Evolutionary conservation across 192 early-diverging fungal genomes (phyloP).

Genomic region (Mortierella antarctica): DNA sequence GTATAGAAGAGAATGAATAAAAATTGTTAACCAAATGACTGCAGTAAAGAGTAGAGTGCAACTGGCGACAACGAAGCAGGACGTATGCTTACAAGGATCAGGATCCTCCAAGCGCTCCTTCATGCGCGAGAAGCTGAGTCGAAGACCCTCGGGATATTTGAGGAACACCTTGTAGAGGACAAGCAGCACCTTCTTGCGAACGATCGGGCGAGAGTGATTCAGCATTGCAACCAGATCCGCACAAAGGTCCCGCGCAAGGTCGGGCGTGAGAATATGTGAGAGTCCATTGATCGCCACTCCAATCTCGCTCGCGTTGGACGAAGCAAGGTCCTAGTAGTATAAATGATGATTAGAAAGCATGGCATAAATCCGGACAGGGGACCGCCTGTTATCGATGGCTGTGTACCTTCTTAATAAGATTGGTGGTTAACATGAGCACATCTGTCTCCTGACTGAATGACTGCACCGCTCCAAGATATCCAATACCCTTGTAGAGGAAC

Average conservation of each 20-base stretch:
- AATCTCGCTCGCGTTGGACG: slow-evolving; percentile 84
- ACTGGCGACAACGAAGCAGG: background rate
- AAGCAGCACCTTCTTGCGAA: slow-evolving; percentile 91
- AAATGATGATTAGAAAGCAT: background rate
- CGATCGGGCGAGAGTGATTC: slow-evolving; percentile 92
- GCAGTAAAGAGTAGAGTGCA: too few species aligned
- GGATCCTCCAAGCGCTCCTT: slow-evolving; percentile 92
- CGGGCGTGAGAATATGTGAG: slow-evolving; percentile 91
- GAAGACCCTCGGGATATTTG: slow-evolving; percentile 90
- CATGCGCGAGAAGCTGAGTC: slow-evolving; percentile 82
- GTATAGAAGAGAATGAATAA: slow-evolving; percentile 10
- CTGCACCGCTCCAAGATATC: slow-evolving; percentile 91
- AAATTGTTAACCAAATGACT: background rate
- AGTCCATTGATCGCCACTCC: slow-evolving; percentile 92
- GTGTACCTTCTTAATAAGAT: slow-evolving; percentile 93
- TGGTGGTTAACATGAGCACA: slow-evolving; percentile 96
- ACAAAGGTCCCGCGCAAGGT: slow-evolving; percentile 88
- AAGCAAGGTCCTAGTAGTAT: slow-evolving; percentile 80
- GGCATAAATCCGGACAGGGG: background rate
- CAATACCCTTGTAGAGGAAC: slow-evolving; percentile 87
- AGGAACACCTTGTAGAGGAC: slow-evolving; percentile 90
- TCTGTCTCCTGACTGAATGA: slow-evolving; percentile 94
- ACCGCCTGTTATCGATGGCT: background rate
- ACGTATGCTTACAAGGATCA: slow-evolving; percentile 77
- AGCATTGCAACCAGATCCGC: slow-evolving; percentile 89